These are phyloP conservation scores for Gillenia trifoliata DNA, from an alignment of 306 rosid species.

Conservation along the genomic window DNA sequence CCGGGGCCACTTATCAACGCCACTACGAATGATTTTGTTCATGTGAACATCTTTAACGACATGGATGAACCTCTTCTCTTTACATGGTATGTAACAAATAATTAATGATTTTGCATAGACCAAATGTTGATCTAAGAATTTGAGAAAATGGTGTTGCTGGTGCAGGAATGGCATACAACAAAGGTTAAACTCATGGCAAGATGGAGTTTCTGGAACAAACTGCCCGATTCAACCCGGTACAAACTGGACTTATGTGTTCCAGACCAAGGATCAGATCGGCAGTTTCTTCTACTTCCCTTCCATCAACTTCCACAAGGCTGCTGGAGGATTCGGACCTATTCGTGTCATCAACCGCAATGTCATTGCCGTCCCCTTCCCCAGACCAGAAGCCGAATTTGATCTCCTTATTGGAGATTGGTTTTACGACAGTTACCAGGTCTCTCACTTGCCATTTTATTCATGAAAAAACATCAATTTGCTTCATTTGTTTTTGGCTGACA, in stretches of 20 bases:
- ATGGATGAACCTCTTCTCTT: constrained; percentile 69
- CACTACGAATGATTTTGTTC: constrained; percentile 58
- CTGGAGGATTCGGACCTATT: constrained; percentile 76
- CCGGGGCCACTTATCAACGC: constrained; percentile 82
- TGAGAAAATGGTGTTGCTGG: constrained; percentile 9
- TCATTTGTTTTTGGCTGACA: background rate
- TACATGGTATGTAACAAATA: constrained; percentile 45
- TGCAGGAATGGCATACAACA: constrained; percentile 89
- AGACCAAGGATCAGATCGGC: constrained; percentile 80
- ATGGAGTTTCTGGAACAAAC: constrained; percentile 88
- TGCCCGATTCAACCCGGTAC: constrained; percentile 63
- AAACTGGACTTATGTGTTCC: constrained; percentile 70
- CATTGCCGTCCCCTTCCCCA: constrained; percentile 63
- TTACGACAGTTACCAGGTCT: constrained; percentile 62
- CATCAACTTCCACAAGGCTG: constrained; percentile 71
- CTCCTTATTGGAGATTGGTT: constrained; percentile 80
- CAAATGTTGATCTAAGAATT: background rate
- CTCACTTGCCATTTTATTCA: background rate
- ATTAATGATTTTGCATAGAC: background rate
- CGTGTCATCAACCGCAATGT: constrained; percentile 50
- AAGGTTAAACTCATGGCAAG: constrained; percentile 88
- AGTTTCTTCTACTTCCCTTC: constrained; percentile 83
- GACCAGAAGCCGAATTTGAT: constrained; percentile 75
- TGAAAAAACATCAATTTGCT: background rate
- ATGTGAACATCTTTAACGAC: constrained; percentile 59